phyloP scores from a whole-genome alignment of 805 yeast genomes.

The Diddensiella santjacobensis region DNA sequence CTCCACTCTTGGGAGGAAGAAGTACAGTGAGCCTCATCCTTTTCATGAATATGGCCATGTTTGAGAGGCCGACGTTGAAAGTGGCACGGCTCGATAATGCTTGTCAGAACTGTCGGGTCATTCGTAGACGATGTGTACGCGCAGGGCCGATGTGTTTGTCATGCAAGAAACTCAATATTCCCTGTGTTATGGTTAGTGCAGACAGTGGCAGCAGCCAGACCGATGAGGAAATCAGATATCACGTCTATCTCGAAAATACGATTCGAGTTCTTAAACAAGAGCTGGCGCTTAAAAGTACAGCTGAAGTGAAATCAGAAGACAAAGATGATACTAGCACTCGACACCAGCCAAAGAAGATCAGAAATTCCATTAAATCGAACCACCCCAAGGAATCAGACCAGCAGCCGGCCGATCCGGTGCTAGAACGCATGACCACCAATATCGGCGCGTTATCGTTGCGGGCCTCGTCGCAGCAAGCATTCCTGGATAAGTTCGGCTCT shows the following conservation, averaged over 20 bases:
- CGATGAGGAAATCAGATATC: conserved; percentile 11
- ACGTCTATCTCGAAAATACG: conserved; percentile 9
- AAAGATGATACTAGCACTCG: background rate
- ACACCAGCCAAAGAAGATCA: background rate
- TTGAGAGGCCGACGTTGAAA: conserved; percentile 7
- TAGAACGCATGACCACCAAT: conserved; percentile 13
- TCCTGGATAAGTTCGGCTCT: conserved; percentile 9
- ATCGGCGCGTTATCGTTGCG: conserved; percentile 14
- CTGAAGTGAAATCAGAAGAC: background rate
- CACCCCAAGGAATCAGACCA: background rate
- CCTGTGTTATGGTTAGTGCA: conserved; percentile 7
- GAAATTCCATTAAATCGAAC: background rate
- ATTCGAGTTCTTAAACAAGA: conserved; percentile 5
- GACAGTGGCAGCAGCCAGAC: background rate
- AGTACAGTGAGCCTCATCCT: background rate
- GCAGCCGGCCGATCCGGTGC: background rate
- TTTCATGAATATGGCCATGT: conserved; percentile 4
- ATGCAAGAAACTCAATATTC: conserved; percentile 6
- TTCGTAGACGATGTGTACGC: conserved; percentile 9
- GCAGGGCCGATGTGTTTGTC: conserved; percentile 4
- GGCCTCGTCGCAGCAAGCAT: conserved; percentile 13
- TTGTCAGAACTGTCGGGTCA: conserved; percentile 12
- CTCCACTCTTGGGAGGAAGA: background rate
- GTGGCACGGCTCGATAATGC: conserved; percentile 14
- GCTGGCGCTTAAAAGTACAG: background rate